phyloP scores from a whole-genome alignment of 306 rosid genomes.

The Cucurbita maxima region DNA sequence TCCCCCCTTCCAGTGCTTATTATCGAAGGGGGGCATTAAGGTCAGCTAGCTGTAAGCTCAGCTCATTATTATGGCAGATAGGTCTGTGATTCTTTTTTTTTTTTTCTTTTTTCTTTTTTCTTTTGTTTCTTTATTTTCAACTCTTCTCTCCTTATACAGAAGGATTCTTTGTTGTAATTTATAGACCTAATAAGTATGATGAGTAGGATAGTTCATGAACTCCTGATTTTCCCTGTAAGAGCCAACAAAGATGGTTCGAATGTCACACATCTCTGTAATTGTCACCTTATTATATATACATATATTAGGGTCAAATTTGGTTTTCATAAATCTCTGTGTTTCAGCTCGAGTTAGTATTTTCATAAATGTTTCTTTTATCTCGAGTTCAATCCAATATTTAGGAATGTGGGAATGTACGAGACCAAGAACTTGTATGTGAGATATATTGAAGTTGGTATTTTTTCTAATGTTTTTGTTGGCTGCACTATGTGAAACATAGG shows the following conservation, averaged over 20 bases:
- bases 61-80: not conserved
- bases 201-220: constrained; percentile 23
- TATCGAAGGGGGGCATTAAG: not conserved
- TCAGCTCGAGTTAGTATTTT: not conserved
- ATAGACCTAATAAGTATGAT: constrained; percentile 5
- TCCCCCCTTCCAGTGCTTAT: not conserved
- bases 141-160: constrained; percentile 3
- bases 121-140: not conserved
- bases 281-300: not conserved
- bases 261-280: not conserved
- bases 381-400: no score
- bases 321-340: not conserved
- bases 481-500: not conserved
- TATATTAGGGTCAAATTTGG: not conserved
- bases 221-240: constrained; percentile 27
- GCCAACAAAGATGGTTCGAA: constrained; percentile 40
- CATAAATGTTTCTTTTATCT: no score
- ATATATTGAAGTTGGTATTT: no score
- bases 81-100: constrained; percentile 2
- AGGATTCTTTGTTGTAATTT: constrained; percentile 44
- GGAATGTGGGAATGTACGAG: no score
- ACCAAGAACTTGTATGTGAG: no score
- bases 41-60: not conserved
- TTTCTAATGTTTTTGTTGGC: no score
- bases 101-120: not conserved